Evolutionary conservation across 331 rosid genomes (phyloP).

Genomic region (Quercus phellos): DNA sequence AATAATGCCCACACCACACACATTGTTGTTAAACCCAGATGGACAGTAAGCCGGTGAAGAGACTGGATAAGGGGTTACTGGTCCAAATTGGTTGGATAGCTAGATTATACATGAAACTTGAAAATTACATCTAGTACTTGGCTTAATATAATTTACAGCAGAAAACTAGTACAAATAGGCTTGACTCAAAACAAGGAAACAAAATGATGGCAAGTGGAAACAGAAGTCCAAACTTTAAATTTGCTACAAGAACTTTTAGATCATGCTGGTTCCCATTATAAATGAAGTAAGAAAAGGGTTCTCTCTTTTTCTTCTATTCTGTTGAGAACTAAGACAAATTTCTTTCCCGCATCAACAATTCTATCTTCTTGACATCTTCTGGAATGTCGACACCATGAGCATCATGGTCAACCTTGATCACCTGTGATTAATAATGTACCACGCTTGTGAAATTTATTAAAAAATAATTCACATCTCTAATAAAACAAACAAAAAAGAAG

Average conservation of each 20-base stretch:
- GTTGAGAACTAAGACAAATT: slow-evolving; percentile 45
- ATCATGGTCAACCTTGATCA: slow-evolving; percentile 82
- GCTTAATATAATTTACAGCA: too few species aligned
- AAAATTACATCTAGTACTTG: too few species aligned
- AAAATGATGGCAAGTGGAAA: neutral
- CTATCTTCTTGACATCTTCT: slow-evolving; percentile 82
- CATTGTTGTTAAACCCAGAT: too few species aligned
- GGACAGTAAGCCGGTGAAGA: too few species aligned
- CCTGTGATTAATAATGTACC: slow-evolving; percentile 31
- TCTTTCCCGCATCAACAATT: slow-evolving; percentile 63
- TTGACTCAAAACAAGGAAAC: neutral
- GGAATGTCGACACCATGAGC: slow-evolving; percentile 90
- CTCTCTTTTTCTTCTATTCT: neutral
- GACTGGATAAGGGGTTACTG: too few species aligned
- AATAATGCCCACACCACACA: too few species aligned
- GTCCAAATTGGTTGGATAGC: too few species aligned
- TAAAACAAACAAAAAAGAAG: too few species aligned
- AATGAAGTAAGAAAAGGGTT: neutral
- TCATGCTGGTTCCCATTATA: neutral
- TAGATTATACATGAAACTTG: too few species aligned
- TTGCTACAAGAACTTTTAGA: neutral
- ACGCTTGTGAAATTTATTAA: too few species aligned
- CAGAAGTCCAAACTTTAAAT: neutral
- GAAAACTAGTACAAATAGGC: neutral
- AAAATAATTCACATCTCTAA: too few species aligned